phyloP scores from a whole-genome alignment of 495 filamentous ascomycete genomes.

The Friedmanniomyces endolithicus region DNA sequence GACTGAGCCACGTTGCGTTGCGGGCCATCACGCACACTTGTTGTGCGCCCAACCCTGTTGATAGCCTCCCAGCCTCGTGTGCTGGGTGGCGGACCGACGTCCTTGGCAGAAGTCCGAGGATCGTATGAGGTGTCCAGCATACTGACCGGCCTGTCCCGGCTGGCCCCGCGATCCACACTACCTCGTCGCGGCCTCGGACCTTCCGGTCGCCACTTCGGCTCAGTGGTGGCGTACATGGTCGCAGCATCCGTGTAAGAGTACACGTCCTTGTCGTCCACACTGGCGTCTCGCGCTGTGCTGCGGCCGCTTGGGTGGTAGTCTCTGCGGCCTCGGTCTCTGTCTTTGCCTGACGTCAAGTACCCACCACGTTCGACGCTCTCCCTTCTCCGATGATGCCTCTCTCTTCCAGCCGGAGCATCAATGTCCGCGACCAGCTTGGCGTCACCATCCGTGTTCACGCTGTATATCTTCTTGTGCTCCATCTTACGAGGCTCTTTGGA shows the following conservation, averaged over 20 bases:
- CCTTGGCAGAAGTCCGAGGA: constrained; percentile 13
- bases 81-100: constrained; percentile 28
- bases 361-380: constrained; percentile 19
- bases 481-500: constrained; percentile 14
- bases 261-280: constrained; percentile 24
- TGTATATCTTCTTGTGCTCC: constrained; percentile 30
- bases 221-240: constrained; percentile 31
- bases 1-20: neutral
- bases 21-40: constrained; percentile 21
- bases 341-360: constrained; percentile 7
- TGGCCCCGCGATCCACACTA: constrained; percentile 24
- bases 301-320: constrained; percentile 26
- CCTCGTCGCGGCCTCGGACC: constrained; percentile 20
- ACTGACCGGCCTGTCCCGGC: constrained; percentile 27
- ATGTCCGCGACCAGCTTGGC: constrained; percentile 20
- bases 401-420: constrained; percentile 3
- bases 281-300: constrained; percentile 2
- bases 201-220: constrained; percentile 27
- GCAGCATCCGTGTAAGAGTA: constrained; percentile 32
- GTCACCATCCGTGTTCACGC: constrained; percentile 24
- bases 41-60: constrained; percentile 20
- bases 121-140: constrained; percentile 19
- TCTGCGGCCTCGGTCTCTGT: constrained; percentile 11
- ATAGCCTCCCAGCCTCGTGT: constrained; percentile 32
- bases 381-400: constrained; percentile 16